phyloP scores from a whole-genome alignment of 306 rosid species.

The Glycine soja region DNA sequence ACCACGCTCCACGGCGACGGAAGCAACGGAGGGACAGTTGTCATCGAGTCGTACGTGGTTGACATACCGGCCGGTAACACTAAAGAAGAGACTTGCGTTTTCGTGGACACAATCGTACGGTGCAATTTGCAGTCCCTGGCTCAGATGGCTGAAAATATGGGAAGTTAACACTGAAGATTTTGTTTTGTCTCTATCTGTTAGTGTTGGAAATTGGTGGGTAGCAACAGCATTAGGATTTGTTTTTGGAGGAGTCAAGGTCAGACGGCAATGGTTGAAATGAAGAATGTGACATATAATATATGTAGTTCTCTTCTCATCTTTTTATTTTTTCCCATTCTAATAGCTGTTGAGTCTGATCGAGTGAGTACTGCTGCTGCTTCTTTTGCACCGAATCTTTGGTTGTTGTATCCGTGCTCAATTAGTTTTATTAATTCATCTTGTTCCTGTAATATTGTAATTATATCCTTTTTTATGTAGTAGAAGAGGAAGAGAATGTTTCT shows the following conservation, averaged over 20 bases:
- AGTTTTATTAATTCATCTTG: not conserved
- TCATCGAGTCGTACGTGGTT: conserved; percentile 85
- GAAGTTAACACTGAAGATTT: conserved; percentile 20
- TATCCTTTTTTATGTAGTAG: not conserved
- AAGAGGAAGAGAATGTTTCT: not conserved
- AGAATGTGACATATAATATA: conserved; percentile 28
- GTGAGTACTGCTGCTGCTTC: not conserved
- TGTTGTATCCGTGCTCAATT: not conserved
- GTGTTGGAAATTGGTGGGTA: conserved; percentile 43
- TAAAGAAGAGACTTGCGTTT: conserved; percentile 87
- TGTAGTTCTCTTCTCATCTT: not conserved
- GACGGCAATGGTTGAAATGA: conserved; percentile 46
- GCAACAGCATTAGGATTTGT: conserved; percentile 5
- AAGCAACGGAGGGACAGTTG: conserved; percentile 72
- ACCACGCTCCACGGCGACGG: conserved; percentile 77
- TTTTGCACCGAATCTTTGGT: conserved; percentile 19
- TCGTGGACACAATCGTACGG: conserved; percentile 89
- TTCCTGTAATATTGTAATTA: conserved; percentile 16
- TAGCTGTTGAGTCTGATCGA: conserved; percentile 32
- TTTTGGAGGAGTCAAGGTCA: conserved; percentile 20
- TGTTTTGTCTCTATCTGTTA: too few species aligned
- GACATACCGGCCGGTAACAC: conserved; percentile 91
- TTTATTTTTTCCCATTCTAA: conserved; percentile 11
- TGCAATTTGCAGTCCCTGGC: conserved; percentile 90
- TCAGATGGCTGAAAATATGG: conserved; percentile 80